Percentiles rank a stretch among this genome's conserved stretches.
These are phyloP conservation scores for Cupressus sempervirens DNA, from an alignment of 75 land plant genomes.

Conservation along the genomic window DNA sequence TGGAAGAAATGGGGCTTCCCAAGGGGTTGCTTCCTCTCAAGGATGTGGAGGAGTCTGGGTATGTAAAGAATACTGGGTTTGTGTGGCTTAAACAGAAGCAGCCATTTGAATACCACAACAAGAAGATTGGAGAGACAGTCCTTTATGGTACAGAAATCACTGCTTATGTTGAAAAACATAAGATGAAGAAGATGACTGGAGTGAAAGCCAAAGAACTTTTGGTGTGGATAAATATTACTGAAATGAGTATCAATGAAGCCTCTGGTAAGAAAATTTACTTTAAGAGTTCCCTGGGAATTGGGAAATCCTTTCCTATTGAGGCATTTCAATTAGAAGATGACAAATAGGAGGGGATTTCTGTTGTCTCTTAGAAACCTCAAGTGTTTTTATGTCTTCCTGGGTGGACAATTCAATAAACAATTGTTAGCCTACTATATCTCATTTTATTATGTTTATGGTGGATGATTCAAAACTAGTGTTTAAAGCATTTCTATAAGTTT, in stretches of 20 bases:
- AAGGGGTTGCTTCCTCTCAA: conserved; percentile 51
- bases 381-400: not conserved
- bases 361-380: not conserved
- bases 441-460: no score
- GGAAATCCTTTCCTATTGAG: conserved; percentile 20
- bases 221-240: conserved; percentile 29
- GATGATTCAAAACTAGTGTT: no score
- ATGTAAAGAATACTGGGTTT: conserved; percentile 38
- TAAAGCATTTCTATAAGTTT: no score
- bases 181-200: conserved; percentile 37
- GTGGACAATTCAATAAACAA: not conserved
- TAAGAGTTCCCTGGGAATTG: conserved; percentile 31
- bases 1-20: conserved; percentile 37
- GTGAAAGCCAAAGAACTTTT: conserved; percentile 47
- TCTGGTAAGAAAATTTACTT: conserved; percentile 19
- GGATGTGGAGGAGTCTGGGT: conserved; percentile 37
- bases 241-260: conserved; percentile 26
- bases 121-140: conserved; percentile 18
- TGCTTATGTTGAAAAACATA: conserved; percentile 20
- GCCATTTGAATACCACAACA: conserved; percentile 24
- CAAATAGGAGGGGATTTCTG: not conserved
- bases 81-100: conserved; percentile 43
- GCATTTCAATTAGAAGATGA: conserved; percentile 29
- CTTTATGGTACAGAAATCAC: conserved; percentile 31
- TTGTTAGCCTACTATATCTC: no score